These are phyloP conservation scores for Cudoniella acicularis DNA, from an alignment of 495 filamentous ascomycete species.

Conservation along the genomic window DNA sequence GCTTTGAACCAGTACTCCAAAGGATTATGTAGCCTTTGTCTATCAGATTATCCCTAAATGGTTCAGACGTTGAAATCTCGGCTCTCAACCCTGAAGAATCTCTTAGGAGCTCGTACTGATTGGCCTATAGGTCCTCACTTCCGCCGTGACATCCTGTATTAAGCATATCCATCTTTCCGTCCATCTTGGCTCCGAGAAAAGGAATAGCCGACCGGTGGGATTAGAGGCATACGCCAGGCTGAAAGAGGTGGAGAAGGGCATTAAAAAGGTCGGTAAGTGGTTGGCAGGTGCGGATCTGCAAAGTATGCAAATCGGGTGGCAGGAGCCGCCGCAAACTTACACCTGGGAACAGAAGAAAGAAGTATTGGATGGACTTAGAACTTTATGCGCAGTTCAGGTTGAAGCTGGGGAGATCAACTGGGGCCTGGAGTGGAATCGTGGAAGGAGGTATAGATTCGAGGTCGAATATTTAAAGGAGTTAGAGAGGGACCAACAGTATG, in stretches of 20 bases:
- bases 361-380: constrained; percentile 17
- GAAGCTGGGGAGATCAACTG: constrained; percentile 21
- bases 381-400: constrained; percentile 8
- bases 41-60: too few relatives aligned
- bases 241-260: constrained; percentile 17
- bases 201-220: constrained; percentile 1
- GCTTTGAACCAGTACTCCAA: too few relatives aligned
- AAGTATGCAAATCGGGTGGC: constrained; percentile 15
- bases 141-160: constrained; percentile 7
- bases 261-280: neutral
- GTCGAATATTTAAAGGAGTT: constrained; percentile 15
- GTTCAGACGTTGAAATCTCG: too few relatives aligned
- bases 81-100: too few relatives aligned
- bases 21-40: too few relatives aligned
- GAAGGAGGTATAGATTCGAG: constrained; percentile 19
- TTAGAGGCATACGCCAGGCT: constrained; percentile 9
- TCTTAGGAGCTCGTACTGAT: too few relatives aligned
- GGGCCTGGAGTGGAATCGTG: constrained; percentile 22
- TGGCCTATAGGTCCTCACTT: too few relatives aligned
- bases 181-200: constrained; percentile 17
- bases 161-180: constrained; percentile 13
- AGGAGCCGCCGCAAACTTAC: constrained; percentile 20
- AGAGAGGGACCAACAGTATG: constrained; percentile 5
- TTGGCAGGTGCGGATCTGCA: constrained; percentile 13
- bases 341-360: constrained; percentile 20